Evolutionary conservation across 768 basidiomycete species (phyloP), one percentile per base, ranked within the genome.

Genomic region (Russula sp.): DNA sequence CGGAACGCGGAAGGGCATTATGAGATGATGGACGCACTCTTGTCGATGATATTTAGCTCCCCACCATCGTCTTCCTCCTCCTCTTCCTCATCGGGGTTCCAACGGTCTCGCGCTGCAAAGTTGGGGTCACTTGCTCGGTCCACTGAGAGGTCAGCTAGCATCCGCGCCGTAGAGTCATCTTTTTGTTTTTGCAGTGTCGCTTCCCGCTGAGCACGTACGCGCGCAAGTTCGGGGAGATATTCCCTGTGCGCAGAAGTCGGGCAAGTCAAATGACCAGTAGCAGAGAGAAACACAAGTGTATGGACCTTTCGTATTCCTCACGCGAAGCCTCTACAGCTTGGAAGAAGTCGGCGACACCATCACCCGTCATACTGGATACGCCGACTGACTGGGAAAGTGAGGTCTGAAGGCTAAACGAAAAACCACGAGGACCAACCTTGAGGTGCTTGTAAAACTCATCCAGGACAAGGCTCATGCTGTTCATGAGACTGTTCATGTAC

Each of bases 401-500:
- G 42, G 52, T 24, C 22, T 24, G 0, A 48, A 8, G 14, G 50
- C 3, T n/a, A 32, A 54, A 54, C 38, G 28, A 4, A 32, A 20
- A 36, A 54, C 13, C 8, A 24, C 36, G 22, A n/a, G 22, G 2
- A 71, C 83, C 46, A 57, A 93, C 95, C 80, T 92, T 92, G 59
- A 99, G 79, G 69, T 97, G 89, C 75, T 94, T 92, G 77, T 99
- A 99, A 71, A 99, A 99, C 72, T 98, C 97, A 71, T 99, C 97
- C 59, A 99, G 76, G 8, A 99, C 96, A 58, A 99, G 76, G 73
- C 95, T 94, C 97, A 99, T 98, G 73, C 92, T 94, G 69, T 96
- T 94, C 96, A 98, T 99, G 67, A 99, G 78, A 73, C 93, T 95
- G 73, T 92, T 95, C 94, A 98, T 97, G 75, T 98, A 98, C 46